These are phyloP conservation scores for Catunica adiposa DNA, from an alignment of 2,329 filamentous ascomycete genomes.

Conservation along the genomic window DNA sequence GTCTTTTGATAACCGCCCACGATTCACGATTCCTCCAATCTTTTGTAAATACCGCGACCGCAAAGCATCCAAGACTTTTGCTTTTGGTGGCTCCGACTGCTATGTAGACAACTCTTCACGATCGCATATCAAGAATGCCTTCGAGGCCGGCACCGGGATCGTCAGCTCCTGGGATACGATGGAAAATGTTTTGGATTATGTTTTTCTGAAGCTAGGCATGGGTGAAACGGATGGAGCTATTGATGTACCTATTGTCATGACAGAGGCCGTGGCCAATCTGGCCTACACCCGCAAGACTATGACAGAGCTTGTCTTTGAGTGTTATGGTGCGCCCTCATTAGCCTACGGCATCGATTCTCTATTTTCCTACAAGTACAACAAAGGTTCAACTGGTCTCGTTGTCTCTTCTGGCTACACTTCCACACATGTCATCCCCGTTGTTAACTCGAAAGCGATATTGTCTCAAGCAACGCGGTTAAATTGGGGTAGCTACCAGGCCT, in stretches of 20 bases:
- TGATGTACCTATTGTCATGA: slow-evolving; percentile 83
- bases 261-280: slow-evolving; percentile 82
- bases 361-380: slow-evolving; percentile 89
- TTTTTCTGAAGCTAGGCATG: slow-evolving; percentile 84
- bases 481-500: slow-evolving; percentile 82
- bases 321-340: slow-evolving; percentile 76
- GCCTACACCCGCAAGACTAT: slow-evolving; percentile 82
- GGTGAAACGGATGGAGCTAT: slow-evolving; percentile 58
- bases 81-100: slow-evolving; percentile 81
- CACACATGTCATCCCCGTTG: slow-evolving; percentile 86
- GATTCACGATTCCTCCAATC: slow-evolving; percentile 67
- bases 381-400: slow-evolving; percentile 71
- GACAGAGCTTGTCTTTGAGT: slow-evolving; percentile 95
- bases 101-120: slow-evolving; percentile 87
- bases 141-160: slow-evolving; percentile 78
- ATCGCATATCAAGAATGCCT: slow-evolving; percentile 77
- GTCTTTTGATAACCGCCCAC: slow-evolving; percentile 77
- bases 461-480: slow-evolving; percentile 77
- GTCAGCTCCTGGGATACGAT: slow-evolving; percentile 97
- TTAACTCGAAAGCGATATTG: slow-evolving; percentile 70
- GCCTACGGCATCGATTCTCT: slow-evolving; percentile 92
- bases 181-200: slow-evolving; percentile 85
- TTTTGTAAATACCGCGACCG: slow-evolving; percentile 92
- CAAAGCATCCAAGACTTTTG: slow-evolving; percentile 80
- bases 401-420: slow-evolving; percentile 85